Percentiles rank a stretch among this genome's conserved stretches.
phyloP scores from a whole-genome alignment of 1,284 basidiomycete species.

The Naganishia liquefaciens region DNA sequence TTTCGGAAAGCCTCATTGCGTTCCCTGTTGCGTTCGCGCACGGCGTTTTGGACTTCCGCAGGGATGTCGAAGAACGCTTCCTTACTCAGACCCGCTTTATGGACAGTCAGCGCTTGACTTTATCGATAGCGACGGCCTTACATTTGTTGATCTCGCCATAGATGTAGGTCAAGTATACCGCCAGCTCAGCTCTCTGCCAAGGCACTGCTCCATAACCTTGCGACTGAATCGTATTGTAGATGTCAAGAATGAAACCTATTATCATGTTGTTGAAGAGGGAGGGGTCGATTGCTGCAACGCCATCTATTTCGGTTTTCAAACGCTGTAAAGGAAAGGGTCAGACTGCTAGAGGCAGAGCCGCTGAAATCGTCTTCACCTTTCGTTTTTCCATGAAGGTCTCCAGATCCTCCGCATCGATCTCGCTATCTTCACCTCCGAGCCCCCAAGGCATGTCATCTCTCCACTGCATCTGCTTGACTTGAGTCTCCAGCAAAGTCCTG shows the following conservation, averaged over 20 bases:
- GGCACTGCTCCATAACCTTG: slow-evolving; percentile 58
- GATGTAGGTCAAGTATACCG: slow-evolving; percentile 85
- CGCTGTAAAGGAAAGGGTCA: slow-evolving; percentile 69
- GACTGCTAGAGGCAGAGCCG: not conserved
- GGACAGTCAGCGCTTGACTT: not conserved
- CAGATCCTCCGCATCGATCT: slow-evolving; percentile 78
- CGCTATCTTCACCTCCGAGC: slow-evolving; percentile 70
- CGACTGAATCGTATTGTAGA: slow-evolving; percentile 44
- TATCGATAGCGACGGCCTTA: not conserved
- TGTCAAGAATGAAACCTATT: slow-evolving; percentile 43
- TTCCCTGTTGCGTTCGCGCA: slow-evolving; percentile 30
- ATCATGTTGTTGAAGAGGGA: slow-evolving; percentile 35
- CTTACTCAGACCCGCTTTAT: slow-evolving; percentile 43
- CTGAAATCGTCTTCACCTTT: slow-evolving; percentile 59
- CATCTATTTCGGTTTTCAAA: slow-evolving; percentile 53
- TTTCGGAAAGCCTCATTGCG: slow-evolving; percentile 24
- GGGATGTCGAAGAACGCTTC: slow-evolving; percentile 54
- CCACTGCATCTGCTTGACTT: slow-evolving; percentile 71
- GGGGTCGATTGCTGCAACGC: slow-evolving; percentile 41
- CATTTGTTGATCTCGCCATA: slow-evolving; percentile 80
- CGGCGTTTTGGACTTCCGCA: slow-evolving; percentile 43
- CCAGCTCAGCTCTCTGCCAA: slow-evolving; percentile 95
- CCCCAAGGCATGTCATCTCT: slow-evolving; percentile 77
- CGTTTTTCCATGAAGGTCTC: slow-evolving; percentile 82
- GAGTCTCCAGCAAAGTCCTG: slow-evolving; percentile 72